Evolutionary conservation across 768 basidiomycete species (phyloP).

Genomic region (Suillus spraguei): DNA sequence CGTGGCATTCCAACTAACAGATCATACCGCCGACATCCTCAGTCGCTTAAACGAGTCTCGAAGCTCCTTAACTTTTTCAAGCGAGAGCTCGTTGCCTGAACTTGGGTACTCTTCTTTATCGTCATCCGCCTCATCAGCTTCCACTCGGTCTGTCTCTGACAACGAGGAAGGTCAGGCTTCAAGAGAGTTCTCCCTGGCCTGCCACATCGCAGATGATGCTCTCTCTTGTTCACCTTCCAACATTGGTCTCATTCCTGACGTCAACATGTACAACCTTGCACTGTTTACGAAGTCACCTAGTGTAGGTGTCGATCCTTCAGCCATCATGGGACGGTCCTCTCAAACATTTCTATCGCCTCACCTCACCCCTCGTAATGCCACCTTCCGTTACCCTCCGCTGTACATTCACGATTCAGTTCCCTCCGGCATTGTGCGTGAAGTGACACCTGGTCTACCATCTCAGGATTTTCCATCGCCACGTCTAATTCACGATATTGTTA

Average conservation of each 20-base stretch:
- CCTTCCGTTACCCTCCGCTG: background rate
- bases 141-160: background rate
- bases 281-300: slow-evolving; percentile 19
- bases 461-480: slow-evolving; percentile 27
- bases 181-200: background rate
- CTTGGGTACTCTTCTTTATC: background rate
- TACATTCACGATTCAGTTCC: background rate
- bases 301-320: slow-evolving; percentile 42
- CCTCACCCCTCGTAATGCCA: slow-evolving; percentile 6
- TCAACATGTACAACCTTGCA: slow-evolving; percentile 37
- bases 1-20: background rate
- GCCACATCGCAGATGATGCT: slow-evolving; percentile 13
- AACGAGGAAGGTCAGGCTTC: background rate
- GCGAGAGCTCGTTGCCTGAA: slow-evolving; percentile 1
- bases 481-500: slow-evolving; percentile 35
- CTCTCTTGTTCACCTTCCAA: slow-evolving; percentile 16
- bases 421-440: slow-evolving; percentile 6
- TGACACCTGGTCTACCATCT: background rate
- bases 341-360: background rate
- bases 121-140: background rate
- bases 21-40: background rate
- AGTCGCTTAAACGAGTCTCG: background rate
- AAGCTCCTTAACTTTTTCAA: background rate
- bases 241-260: slow-evolving; percentile 34
- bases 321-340: slow-evolving; percentile 30